Conservation (phyloP, 352 stramenopile species). For the Nothophytophthora sp. region DNA sequence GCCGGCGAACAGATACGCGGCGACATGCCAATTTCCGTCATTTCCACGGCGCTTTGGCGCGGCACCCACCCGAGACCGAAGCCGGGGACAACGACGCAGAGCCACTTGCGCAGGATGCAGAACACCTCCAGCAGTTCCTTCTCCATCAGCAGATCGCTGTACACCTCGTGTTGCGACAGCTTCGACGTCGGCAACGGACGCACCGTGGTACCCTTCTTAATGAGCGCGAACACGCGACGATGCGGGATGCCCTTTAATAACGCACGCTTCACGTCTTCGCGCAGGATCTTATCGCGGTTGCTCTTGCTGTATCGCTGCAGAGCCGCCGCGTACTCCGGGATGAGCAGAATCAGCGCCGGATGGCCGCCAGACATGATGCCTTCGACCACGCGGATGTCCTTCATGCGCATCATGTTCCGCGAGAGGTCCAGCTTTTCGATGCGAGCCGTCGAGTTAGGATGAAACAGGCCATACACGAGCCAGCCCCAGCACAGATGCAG, state of each 20-base stretch:
- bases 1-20: constrained; percentile 48
- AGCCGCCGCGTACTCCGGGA: constrained; percentile 45
- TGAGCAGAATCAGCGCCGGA: constrained; percentile 45
- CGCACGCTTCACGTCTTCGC: constrained; percentile 48
- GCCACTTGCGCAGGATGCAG: constrained; percentile 54
- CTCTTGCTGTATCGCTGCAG: constrained; percentile 55
- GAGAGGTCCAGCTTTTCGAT: constrained; percentile 47
- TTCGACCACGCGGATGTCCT: constrained; percentile 50
- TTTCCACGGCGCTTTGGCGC: constrained; percentile 42
- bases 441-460: constrained; percentile 51
- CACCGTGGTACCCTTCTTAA: constrained; percentile 46
- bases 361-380: constrained; percentile 55
- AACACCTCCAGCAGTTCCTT: constrained; percentile 56
- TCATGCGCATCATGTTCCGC: constrained; percentile 59
- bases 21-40: constrained; percentile 56
- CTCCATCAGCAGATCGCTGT: constrained; percentile 38
- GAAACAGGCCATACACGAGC: constrained; percentile 55
- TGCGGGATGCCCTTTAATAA: constrained; percentile 52
- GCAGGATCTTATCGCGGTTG: constrained; percentile 47
- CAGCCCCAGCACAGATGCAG: constrained; percentile 53
- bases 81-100: constrained; percentile 54
- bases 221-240: constrained; percentile 44
- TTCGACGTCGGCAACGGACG: constrained; percentile 46
- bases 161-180: constrained; percentile 41
- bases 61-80: constrained; percentile 58